Evolutionary conservation across 2,329 filamentous ascomycete genomes (phyloP).

Genomic region (Emmonsia crescens): DNA sequence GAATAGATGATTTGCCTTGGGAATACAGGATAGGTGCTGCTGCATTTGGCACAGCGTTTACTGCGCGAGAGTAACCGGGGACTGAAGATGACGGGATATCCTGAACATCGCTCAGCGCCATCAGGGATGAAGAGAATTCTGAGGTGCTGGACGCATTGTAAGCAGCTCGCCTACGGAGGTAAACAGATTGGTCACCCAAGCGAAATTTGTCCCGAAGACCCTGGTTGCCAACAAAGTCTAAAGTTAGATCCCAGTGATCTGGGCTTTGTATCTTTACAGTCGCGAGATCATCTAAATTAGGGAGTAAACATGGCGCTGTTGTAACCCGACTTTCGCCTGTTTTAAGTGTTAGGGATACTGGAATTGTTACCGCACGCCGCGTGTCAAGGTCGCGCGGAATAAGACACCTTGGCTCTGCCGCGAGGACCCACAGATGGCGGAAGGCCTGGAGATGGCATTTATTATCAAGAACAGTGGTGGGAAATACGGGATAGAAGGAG

Average conservation of each 20-base stretch:
- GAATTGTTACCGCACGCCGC: conserved; percentile 63
- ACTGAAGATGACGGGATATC: conserved; percentile 27
- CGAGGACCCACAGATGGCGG: conserved; percentile 93
- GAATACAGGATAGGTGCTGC: conserved; percentile 8
- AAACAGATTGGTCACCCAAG: conserved; percentile 57
- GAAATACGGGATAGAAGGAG: conserved; percentile 90
- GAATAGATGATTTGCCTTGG: conserved; percentile 17
- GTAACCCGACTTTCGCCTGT: conserved; percentile 26
- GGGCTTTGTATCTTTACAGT: conserved; percentile 35
- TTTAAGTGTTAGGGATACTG: conserved; percentile 55
- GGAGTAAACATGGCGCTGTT: conserved; percentile 48
- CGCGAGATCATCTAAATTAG: conserved; percentile 30
- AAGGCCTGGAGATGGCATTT: conserved; percentile 91
- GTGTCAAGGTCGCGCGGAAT: conserved; percentile 81
- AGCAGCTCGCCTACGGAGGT: conserved; percentile 59
- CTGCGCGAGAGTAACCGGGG: conserved; percentile 1
- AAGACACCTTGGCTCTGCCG: conserved; percentile 78
- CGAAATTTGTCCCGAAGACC: conserved; percentile 54
- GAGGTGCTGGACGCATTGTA: conserved; percentile 50
- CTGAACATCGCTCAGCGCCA: conserved; percentile 56
- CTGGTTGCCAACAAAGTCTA: conserved; percentile 59
- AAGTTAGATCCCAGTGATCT: conserved; percentile 68
- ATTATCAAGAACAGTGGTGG: conserved; percentile 81
- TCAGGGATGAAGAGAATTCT: conserved; percentile 62
- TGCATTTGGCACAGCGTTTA: not conserved